Evolutionary conservation across 768 basidiomycete species (phyloP).

Genomic region (Amylocystis lapponica): DNA sequence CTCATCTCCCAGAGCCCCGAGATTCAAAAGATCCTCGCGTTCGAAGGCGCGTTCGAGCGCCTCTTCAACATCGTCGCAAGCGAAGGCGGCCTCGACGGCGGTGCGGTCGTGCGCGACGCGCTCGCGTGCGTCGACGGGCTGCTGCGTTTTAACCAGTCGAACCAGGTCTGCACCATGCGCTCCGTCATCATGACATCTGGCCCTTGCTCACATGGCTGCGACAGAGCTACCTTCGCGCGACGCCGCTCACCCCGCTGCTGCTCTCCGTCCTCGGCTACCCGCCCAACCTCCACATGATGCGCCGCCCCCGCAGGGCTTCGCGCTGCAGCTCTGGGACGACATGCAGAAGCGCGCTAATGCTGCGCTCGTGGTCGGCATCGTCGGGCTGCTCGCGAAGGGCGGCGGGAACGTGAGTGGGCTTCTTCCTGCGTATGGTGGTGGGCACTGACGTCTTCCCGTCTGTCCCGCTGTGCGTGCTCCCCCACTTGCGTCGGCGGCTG

Average conservation of each 20-base stretch:
- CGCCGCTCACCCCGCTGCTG: slow-evolving; percentile 61
- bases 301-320: slow-evolving; percentile 79
- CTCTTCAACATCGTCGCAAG: slow-evolving; percentile 81
- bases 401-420: slow-evolving; percentile 54
- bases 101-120: slow-evolving; percentile 80
- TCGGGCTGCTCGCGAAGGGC: slow-evolving; percentile 78
- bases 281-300: slow-evolving; percentile 50
- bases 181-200: not conserved
- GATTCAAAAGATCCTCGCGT: slow-evolving; percentile 94
- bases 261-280: slow-evolving; percentile 70
- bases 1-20: slow-evolving; percentile 84
- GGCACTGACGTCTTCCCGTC: too few species aligned
- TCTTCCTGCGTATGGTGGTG: not conserved
- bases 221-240: slow-evolving; percentile 96
- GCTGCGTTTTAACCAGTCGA: slow-evolving; percentile 88
- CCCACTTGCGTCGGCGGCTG: not conserved
- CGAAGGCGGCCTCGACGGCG: slow-evolving; percentile 92
- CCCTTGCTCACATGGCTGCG: slow-evolving; percentile 6
- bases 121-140: slow-evolving; percentile 81
- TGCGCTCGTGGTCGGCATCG: slow-evolving; percentile 70
- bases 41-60: slow-evolving; percentile 95
- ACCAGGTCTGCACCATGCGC: slow-evolving; percentile 56
- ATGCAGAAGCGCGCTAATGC: slow-evolving; percentile 78
- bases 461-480: too few species aligned
- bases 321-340: slow-evolving; percentile 93